Conservation (phyloP, 2,329 filamentous ascomycete species). For the Pseudogymnoascus sp. region DNA sequence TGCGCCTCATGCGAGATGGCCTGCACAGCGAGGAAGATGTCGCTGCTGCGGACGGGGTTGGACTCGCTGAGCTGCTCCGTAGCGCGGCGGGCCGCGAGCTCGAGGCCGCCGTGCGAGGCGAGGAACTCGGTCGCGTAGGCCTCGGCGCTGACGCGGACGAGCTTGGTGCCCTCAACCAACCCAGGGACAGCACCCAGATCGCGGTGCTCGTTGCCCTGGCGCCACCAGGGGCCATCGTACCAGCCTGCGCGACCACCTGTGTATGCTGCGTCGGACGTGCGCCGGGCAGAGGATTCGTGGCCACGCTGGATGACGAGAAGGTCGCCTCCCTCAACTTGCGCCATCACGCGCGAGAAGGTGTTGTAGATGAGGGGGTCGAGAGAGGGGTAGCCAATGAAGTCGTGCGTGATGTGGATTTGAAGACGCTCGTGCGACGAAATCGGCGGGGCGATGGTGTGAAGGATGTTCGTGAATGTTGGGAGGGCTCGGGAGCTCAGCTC, state of each 20-base stretch:
- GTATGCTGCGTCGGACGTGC: constrained; percentile 53
- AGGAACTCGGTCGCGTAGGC: constrained; percentile 83
- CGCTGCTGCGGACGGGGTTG: constrained; percentile 85
- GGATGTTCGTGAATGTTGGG: constrained; percentile 88
- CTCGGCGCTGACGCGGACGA: constrained; percentile 84
- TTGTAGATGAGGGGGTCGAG: constrained; percentile 87
- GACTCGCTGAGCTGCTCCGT: constrained; percentile 71
- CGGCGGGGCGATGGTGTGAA: constrained; percentile 90
- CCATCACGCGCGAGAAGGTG: constrained; percentile 92
- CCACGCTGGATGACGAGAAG: constrained; percentile 90
- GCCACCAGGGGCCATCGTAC: constrained; percentile 97
- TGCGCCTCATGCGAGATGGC: constrained; percentile 64
- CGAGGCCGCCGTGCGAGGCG: constrained; percentile 66
- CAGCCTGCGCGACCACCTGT: constrained; percentile 59
- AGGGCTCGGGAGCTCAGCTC: constrained; percentile 80
- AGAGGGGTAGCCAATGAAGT: constrained; percentile 87
- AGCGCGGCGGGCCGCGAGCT: constrained; percentile 71
- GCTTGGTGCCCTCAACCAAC: constrained; percentile 78
- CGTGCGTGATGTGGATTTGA: constrained; percentile 95
- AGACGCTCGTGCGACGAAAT: constrained; percentile 96
- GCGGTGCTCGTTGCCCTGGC: constrained; percentile 60
- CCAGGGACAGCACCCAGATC: constrained; percentile 76
- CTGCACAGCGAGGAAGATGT: constrained; percentile 94
- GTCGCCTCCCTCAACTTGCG: constrained; percentile 96
- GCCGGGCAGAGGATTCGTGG: constrained; percentile 69